Percentiles rank a stretch among this genome's conserved stretches.
phyloP scores from a whole-genome alignment of 169 alveolate species.

The Plasmodium relictum region DNA sequence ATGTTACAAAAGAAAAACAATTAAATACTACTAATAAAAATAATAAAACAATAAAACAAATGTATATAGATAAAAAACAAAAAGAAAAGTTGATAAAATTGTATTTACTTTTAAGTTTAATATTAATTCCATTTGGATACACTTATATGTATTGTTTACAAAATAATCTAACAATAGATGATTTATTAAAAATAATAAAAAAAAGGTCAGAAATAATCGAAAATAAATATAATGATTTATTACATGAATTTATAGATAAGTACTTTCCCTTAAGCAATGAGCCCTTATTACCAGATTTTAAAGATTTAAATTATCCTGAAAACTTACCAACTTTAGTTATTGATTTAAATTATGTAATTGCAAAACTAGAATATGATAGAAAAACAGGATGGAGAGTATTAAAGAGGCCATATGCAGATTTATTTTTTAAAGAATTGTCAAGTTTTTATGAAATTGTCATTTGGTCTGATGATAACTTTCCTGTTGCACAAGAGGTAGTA shows the following conservation, averaged over 20 bases:
- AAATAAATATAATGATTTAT: constrained; percentile 58
- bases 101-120: constrained; percentile 57
- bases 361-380: constrained; percentile 90
- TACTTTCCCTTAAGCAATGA: constrained; percentile 82
- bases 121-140: constrained; percentile 69
- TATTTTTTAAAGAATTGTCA: constrained; percentile 89
- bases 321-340: constrained; percentile 93
- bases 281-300: constrained; percentile 92
- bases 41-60: constrained; percentile 25
- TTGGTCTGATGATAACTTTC: constrained; percentile 94
- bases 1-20: background rate
- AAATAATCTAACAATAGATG: constrained; percentile 53
- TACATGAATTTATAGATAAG: constrained; percentile 70
- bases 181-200: constrained; percentile 36
- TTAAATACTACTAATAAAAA: background rate
- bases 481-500: constrained; percentile 91
- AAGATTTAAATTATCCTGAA: constrained; percentile 91
- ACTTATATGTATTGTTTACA: constrained; percentile 44
- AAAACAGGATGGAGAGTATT: constrained; percentile 92
- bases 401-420: constrained; percentile 94
- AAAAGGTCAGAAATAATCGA: constrained; percentile 46
- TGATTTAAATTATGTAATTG: constrained; percentile 90
- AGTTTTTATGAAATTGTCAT: constrained; percentile 94
- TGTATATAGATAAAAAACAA: constrained; percentile 46
- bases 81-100: constrained; percentile 54